Percentiles rank a stretch among this genome's conserved stretches.
Conservation (phyloP, 106 monocot genomes). For the Platanthera zijinensis region DNA sequence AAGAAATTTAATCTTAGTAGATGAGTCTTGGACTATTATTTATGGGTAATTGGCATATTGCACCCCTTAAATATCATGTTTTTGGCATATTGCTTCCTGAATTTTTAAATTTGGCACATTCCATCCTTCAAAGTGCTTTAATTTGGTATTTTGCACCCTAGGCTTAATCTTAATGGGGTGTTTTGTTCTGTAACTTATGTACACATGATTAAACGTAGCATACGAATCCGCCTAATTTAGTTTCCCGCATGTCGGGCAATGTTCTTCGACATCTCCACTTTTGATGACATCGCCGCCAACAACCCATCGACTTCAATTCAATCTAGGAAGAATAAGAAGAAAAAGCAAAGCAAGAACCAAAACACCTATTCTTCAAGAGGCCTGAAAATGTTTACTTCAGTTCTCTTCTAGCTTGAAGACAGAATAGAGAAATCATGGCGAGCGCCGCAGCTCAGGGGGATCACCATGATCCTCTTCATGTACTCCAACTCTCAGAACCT, state of each 20-base stretch:
- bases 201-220: not conserved
- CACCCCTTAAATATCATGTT: too few relatives aligned
- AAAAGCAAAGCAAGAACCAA: constrained; percentile 5
- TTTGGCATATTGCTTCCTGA: too few relatives aligned
- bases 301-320: constrained; percentile 2
- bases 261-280: constrained; percentile 46
- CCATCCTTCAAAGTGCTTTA: too few relatives aligned
- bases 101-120: too few relatives aligned
- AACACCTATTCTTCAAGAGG: constrained; percentile 52
- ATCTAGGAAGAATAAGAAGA: constrained; percentile 15
- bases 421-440: constrained; percentile 34
- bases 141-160: too few relatives aligned
- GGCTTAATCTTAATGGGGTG: too few relatives aligned
- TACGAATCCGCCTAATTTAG: not conserved
- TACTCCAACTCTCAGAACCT: constrained; percentile 24
- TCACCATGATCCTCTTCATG: constrained; percentile 28
- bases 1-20: too few relatives aligned
- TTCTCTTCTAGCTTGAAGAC: constrained; percentile 41
- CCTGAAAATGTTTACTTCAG: constrained; percentile 46
- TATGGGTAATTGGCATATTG: too few relatives aligned
- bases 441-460: constrained; percentile 5
- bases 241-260: constrained; percentile 9
- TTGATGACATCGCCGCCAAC: constrained; percentile 33
- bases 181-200: too few relatives aligned
- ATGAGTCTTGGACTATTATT: too few relatives aligned